Percentiles rank a stretch among this genome's conserved stretches.
Conservation (phyloP, 2,329 filamentous ascomycete species). For the Fonsecaea monophora region DNA sequence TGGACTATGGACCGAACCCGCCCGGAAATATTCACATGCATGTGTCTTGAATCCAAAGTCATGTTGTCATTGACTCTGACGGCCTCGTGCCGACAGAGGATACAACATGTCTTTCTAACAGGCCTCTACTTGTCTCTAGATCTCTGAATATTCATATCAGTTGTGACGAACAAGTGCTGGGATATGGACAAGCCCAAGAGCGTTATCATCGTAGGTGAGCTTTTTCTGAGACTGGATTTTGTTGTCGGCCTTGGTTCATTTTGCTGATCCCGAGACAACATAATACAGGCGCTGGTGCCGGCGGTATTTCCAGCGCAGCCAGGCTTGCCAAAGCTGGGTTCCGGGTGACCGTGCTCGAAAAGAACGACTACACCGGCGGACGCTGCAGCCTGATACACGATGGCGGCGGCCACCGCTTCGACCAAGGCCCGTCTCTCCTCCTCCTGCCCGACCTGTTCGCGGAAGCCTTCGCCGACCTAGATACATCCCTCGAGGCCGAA, state of each 20-base stretch:
- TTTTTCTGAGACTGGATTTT: slow-evolving; percentile 11
- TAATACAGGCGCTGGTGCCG: slow-evolving; percentile 68
- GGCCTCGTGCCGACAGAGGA: slow-evolving; percentile 4
- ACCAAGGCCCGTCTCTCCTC: slow-evolving; percentile 77
- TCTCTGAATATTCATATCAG: neutral
- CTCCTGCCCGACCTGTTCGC: slow-evolving; percentile 74
- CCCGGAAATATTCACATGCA: slow-evolving; percentile 4
- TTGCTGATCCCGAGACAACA: slow-evolving; percentile 24
- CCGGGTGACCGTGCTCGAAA: slow-evolving; percentile 77
- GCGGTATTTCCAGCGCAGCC: slow-evolving; percentile 74
- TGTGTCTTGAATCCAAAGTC: slow-evolving; percentile 27
- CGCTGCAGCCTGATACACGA: slow-evolving; percentile 70
- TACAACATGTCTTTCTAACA: slow-evolving; percentile 27
- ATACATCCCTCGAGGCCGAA: slow-evolving; percentile 68
- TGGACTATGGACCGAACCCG: neutral
- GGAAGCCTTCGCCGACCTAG: slow-evolving; percentile 72
- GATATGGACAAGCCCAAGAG: slow-evolving; percentile 49
- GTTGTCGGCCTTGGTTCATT: neutral
- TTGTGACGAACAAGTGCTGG: neutral
- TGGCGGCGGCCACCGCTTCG: slow-evolving; percentile 64
- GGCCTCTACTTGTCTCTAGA: slow-evolving; percentile 3
- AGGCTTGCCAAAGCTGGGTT: slow-evolving; percentile 74
- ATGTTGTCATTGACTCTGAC: slow-evolving; percentile 38
- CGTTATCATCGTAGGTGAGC: slow-evolving; percentile 62
- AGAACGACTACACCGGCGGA: slow-evolving; percentile 75